Base-by-base conservation (phyloP, 1,284 basidiomycete genomes). In the Moesziomyces sp. region DNA sequence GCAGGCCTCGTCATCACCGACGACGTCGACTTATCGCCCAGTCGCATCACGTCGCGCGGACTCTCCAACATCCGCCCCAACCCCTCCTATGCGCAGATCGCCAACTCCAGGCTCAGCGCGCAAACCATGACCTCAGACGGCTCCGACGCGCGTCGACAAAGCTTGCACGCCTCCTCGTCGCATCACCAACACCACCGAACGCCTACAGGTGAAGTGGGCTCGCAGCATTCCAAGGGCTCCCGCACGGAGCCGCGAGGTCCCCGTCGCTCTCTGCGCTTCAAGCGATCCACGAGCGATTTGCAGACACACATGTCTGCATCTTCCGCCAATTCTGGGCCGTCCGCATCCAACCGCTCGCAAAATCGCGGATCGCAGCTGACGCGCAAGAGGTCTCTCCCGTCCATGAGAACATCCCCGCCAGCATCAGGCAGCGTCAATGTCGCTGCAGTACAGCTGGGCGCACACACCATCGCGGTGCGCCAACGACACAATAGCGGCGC, bases 1-100 rank as follows among this genome's bases (percentile, higher is more conserved):
- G 68, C 62, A 7, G 78, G 78, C 7, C 57, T 80, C 16, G 52
- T 80, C 38, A 80, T 80, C 52, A 76, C 77, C 5, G 78, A 80
- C 48, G 77, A 80, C 46, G 54, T 78, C 35, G 78, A 80, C 45
- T 58, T 80, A 10, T 78, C 77, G 18, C 60, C 78, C 2, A 74
- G 74, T 52, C 68, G 78, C 24, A 70, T 80, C 26, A 56, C 56
- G 35, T 56, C 59, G 14, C 66, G 59, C 18, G 38, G 48, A 14
- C 45, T 63, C 14, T 38, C 66, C 2, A 18, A 52, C 13, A 62
- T 38, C 16, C 35, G 47, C 5, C 56, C 63, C 35, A 52, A 30
- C 7, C 42, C 44, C 14, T 40, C 47, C 46, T 30, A 46, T 45
- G 49, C 24, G 26, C 23, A 28, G 11, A n/a, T 43, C 13, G 21